Percentiles rank a stretch among this genome's conserved stretches.
These are phyloP conservation scores for Trichoderma koningii DNA, from an alignment of 2,329 filamentous ascomycete species.

Conservation along the genomic window DNA sequence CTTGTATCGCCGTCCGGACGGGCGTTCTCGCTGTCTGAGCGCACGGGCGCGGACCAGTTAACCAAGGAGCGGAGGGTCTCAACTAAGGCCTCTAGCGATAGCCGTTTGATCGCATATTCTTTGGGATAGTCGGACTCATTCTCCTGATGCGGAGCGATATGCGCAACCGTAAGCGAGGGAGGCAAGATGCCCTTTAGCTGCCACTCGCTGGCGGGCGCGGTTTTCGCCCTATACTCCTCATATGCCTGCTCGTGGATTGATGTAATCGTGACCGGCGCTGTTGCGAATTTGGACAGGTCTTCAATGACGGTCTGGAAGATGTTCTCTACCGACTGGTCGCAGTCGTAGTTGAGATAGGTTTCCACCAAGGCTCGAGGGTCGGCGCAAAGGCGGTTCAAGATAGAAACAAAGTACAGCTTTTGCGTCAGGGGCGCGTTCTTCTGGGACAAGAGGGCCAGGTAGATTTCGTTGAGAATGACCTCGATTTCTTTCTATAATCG, in stretches of 20 bases:
- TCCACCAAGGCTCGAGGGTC: slow-evolving; percentile 91
- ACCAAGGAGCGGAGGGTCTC: slow-evolving; percentile 87
- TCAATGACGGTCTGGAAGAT: slow-evolving; percentile 96
- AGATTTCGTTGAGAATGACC: slow-evolving; percentile 97
- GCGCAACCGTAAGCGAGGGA: slow-evolving; percentile 79
- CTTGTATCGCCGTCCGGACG: slow-evolving; percentile 42
- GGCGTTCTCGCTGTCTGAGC: slow-evolving; percentile 54
- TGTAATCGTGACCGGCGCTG: slow-evolving; percentile 73
- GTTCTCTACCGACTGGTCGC: slow-evolving; percentile 92
- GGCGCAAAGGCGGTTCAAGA: slow-evolving; percentile 79
- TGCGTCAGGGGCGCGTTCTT: slow-evolving; percentile 84
- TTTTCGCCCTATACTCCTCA: slow-evolving; percentile 72
- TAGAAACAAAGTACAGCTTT: slow-evolving; percentile 86
- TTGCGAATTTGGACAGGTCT: slow-evolving; percentile 85
- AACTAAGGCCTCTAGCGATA: slow-evolving; percentile 84
- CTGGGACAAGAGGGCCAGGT: slow-evolving; percentile 86
- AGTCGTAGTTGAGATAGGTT: slow-evolving; percentile 97
- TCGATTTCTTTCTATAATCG: slow-evolving; percentile 81
- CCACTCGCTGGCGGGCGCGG: slow-evolving; percentile 71
- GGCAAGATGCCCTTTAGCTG: slow-evolving; percentile 82
- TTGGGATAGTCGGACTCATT: slow-evolving; percentile 73
- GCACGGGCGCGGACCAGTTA: slow-evolving; percentile 75
- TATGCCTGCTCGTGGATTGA: slow-evolving; percentile 81
- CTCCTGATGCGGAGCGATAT: slow-evolving; percentile 63
- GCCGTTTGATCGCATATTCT: slow-evolving; percentile 88